Evolutionary conservation across 306 rosid species (phyloP).

Genomic region (Spatholobus suberectus): DNA sequence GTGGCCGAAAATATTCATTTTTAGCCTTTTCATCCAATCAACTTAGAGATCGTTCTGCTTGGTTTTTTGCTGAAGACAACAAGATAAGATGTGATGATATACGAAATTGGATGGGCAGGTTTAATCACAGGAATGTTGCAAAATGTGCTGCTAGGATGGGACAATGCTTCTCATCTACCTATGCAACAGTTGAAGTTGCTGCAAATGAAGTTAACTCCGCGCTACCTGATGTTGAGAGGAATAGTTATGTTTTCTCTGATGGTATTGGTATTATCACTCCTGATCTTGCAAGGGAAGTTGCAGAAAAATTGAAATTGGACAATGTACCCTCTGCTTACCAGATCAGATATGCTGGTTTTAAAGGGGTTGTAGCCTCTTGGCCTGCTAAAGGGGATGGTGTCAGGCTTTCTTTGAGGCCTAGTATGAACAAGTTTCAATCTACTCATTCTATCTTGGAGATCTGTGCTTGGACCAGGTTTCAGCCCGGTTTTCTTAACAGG

Average conservation of each 20-base stretch:
- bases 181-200: conserved; percentile 83
- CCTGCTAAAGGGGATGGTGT: conserved; percentile 63
- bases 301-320: conserved; percentile 71
- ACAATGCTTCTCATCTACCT: conserved; percentile 87
- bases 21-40: conserved; percentile 90
- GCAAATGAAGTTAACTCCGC: conserved; percentile 47
- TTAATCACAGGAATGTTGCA: conserved; percentile 60
- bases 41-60: conserved; percentile 85
- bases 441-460: conserved; percentile 70
- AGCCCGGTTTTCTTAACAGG: conserved; percentile 87
- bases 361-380: conserved; percentile 93
- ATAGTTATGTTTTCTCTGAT: conserved; percentile 70
- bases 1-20: conserved; percentile 75
- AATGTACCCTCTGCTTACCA: conserved; percentile 79
- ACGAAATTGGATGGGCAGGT: conserved; percentile 77
- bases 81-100: conserved; percentile 37
- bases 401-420: conserved; percentile 71
- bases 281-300: conserved; percentile 84
- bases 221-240: conserved; percentile 66
- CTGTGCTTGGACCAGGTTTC: conserved; percentile 90
- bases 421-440: conserved; percentile 78
- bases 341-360: conserved; percentile 87
- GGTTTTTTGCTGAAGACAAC: conserved; percentile 76
- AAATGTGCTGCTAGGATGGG: conserved; percentile 97
- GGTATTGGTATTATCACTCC: conserved; percentile 86